Evolutionary conservation across 768 basidiomycete genomes (phyloP).

Genomic region (Boletus barrowsii): DNA sequence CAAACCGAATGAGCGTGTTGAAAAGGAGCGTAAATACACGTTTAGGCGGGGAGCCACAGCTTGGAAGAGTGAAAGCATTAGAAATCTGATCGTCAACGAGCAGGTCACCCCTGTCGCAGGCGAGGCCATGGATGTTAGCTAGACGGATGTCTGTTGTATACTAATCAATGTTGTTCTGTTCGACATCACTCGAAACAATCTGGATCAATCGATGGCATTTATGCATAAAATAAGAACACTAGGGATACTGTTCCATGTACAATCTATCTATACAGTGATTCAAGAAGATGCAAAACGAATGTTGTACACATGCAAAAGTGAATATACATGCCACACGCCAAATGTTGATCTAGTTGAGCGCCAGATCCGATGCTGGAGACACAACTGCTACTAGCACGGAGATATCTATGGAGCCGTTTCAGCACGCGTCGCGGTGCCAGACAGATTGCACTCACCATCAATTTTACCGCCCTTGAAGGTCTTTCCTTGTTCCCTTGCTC

Average conservation of each 20-base stretch:
- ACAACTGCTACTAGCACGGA: conserved; percentile 66
- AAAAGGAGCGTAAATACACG: conserved; percentile 65
- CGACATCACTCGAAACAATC: background rate
- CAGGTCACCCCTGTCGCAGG: conserved; percentile 52
- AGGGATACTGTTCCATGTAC: conserved; percentile 18
- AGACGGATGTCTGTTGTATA: conserved; percentile 19
- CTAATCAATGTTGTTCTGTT: background rate
- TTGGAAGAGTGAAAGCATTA: conserved; percentile 78
- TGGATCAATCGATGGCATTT: background rate
- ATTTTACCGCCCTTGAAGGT: conserved; percentile 78
- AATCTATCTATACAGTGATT: conserved; percentile 25
- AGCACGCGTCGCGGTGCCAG: background rate
- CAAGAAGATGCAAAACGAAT: conserved; percentile 18
- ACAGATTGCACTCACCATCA: conserved; percentile 55
- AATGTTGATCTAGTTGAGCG: conserved; percentile 10
- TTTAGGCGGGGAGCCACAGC: conserved; percentile 89
- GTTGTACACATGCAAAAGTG: conserved; percentile 23
- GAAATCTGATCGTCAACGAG: conserved; percentile 70
- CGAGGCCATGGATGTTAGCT: conserved; percentile 84
- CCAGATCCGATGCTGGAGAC: conserved; percentile 40
- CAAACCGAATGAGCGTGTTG: conserved; percentile 82
- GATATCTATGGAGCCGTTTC: conserved; percentile 44
- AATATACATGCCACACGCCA: conserved; percentile 13
- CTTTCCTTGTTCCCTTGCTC: conserved; percentile 72
- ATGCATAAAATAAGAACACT: conserved; percentile 11